Conservation (phyloP, 2,329 filamentous ascomycete genomes). For the Fusarium xyrophilum region DNA sequence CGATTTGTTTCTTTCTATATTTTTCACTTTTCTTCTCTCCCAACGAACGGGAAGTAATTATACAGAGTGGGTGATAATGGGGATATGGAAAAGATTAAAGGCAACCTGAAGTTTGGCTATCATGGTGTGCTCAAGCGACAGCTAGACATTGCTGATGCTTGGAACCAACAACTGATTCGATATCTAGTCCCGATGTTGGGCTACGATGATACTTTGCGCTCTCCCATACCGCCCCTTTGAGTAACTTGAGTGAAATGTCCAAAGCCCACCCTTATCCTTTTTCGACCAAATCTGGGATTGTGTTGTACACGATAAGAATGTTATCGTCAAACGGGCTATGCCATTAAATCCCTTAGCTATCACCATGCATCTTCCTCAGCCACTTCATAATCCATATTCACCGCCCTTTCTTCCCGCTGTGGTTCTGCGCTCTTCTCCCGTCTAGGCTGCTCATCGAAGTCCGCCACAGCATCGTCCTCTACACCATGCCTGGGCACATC, state of each 20-base stretch:
- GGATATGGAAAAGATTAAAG: not conserved
- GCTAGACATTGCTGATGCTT: not conserved
- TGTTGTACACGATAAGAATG: not conserved
- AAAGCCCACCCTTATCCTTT: not conserved
- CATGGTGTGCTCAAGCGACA: not conserved
- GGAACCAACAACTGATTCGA: constrained; percentile 23
- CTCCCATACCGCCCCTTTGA: not conserved
- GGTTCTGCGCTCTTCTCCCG: constrained; percentile 21
- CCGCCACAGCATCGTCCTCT: constrained; percentile 40
- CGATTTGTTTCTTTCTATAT: constrained; percentile 6
- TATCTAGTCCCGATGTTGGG: constrained; percentile 28
- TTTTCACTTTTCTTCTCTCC: not conserved
- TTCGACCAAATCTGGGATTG: not conserved
- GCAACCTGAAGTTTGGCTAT: not conserved
- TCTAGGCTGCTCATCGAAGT: constrained; percentile 30
- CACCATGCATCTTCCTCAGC: constrained; percentile 59
- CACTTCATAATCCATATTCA: constrained; percentile 62
- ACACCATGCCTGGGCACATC: not conserved
- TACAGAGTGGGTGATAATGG: constrained; percentile 2
- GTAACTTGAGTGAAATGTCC: constrained; percentile 2
- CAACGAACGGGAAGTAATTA: constrained; percentile 3
- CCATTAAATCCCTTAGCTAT: constrained; percentile 4
- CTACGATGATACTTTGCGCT: constrained; percentile 14
- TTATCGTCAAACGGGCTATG: not conserved
- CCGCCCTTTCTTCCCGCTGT: constrained; percentile 44